Evolutionary conservation across 768 basidiomycete species (phyloP), one percentile per base, ranked within the genome.

Genomic region (Tubosaeta sp.): DNA sequence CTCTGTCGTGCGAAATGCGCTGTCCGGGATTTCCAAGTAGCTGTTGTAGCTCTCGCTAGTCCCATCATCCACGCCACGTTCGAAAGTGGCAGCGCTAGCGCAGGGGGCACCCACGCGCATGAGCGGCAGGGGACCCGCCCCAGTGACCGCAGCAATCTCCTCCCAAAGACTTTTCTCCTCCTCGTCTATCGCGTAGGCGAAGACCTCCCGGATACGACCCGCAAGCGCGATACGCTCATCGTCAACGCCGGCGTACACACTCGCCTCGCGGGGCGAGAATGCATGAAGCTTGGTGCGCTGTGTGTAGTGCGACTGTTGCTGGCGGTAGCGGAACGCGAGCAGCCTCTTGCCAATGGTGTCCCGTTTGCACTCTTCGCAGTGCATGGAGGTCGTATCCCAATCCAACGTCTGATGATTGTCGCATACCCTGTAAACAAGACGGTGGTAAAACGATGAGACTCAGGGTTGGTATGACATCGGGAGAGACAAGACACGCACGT

Each of bases 131-230:
- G 54, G 52, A 19, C 49, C 56, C 0, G 39, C 43, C 14, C 55
- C 58, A 3, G 64, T 66, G 36, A 51, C 59, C 27, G 57, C 62
- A 36, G 60, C 56, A 22, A 68, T 55, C 44, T 68, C 67, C 18
- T 59, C 58, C 64, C 66, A 69, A 13, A 68, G 45, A 42, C 44
- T 53, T 42, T 53, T 58, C 41, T 68, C 67, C 18, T 68, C 62
- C 2, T 68, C 67, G 27, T 60, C 56, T 29, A 54, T 27, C 16
- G 53, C 65, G 22, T 60, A 58, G 44, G 57, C 45, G 40, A 55
- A 62, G 39, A 6, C 50, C 31, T 63, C 55, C 0, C 60, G 53
- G 16, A 55, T 46, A 11, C 46, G 52, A 12, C 40, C 29, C 0
- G 58, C 58, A 1, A 50, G 45, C n/a, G 47, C 44, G 7, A 59